Evolutionary conservation across 192 early-diverging fungal genomes (phyloP).

Genomic region (Backusella psychrophila): DNA sequence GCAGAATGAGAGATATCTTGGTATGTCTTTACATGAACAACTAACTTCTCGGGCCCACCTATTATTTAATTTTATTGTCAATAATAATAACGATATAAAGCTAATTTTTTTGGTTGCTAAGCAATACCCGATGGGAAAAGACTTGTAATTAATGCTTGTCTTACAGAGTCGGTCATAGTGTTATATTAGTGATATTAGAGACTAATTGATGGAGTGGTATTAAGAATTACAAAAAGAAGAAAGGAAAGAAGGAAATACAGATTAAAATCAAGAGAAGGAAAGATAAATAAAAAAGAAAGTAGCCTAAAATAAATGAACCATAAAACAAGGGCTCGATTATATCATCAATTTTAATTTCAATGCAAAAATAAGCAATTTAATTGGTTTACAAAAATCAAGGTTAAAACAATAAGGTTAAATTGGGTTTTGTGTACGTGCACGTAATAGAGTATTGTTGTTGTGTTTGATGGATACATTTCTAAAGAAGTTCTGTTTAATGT

Average conservation of each 20-base stretch:
- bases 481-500: background rate
- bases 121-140: conserved; percentile 17
- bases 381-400: background rate
- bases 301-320: background rate
- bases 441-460: background rate
- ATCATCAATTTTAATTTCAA: background rate
- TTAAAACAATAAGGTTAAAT: background rate
- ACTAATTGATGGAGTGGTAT: background rate
- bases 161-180: conserved; percentile 10
- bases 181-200: background rate
- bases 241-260: background rate
- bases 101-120: background rate
- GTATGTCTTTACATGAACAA: conserved; percentile 49
- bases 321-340: too few species aligned
- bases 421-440: conserved; percentile 8
- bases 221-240: background rate
- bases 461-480: background rate
- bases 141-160: conserved; percentile 15
- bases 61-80: background rate
- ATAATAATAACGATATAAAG: background rate
- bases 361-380: background rate
- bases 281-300: background rate
- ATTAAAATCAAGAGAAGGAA: background rate
- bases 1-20: conserved; percentile 43
- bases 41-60: conserved; percentile 24